Evolutionary conservation across 129 eudicot genomes (phyloP).

Genomic region (Kitagawia praeruptora): DNA sequence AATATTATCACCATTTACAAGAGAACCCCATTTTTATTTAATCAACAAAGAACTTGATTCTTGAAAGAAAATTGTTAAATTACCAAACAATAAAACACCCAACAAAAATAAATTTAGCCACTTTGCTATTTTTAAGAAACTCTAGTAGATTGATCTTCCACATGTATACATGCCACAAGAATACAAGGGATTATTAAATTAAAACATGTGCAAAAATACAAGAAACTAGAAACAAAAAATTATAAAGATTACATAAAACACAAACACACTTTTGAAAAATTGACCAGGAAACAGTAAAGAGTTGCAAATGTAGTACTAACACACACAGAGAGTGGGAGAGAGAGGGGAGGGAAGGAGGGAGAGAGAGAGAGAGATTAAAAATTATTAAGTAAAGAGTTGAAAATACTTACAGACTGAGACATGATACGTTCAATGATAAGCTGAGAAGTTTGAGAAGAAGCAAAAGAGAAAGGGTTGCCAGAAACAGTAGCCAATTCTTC

Average conservation of each 20-base stretch:
- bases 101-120: not conserved
- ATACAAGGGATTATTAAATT: not conserved
- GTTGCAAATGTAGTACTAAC: no score
- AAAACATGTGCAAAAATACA: not conserved
- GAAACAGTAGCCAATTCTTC: slow-evolving; percentile 35
- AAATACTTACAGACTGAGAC: slow-evolving; percentile 69
- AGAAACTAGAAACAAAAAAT: not conserved
- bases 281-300: no score
- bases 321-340: no score
- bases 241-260: not conserved
- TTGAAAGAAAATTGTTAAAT: not conserved
- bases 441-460: slow-evolving; percentile 76
- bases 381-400: not conserved
- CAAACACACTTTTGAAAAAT: not conserved
- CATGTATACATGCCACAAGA: not conserved
- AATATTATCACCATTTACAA: not conserved
- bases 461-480: slow-evolving; percentile 73
- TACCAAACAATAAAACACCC: not conserved
- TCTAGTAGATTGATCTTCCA: no score
- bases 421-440: slow-evolving; percentile 84
- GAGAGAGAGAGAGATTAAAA: no score
- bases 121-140: not conserved
- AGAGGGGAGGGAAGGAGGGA: no score
- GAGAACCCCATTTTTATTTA: not conserved
- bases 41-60: not conserved